These are phyloP conservation scores for Rhodotorula toruloides DNA, from an alignment of 768 basidiomycete species.

Conservation along the genomic window DNA sequence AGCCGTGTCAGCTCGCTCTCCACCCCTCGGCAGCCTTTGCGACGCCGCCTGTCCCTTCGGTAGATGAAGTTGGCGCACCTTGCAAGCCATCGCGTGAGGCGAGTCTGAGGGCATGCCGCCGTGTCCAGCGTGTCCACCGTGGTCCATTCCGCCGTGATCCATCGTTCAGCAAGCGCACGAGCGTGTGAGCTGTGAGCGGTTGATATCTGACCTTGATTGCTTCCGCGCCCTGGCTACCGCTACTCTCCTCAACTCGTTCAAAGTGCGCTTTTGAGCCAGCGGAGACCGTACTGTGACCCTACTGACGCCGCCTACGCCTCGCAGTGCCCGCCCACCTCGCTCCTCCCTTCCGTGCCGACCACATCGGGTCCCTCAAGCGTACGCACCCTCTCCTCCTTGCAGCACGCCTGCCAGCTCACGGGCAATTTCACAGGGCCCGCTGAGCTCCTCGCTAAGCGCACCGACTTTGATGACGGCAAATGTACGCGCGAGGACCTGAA, in stretches of 20 bases:
- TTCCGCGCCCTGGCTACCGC: too few relatives aligned
- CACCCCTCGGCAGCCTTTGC: too few relatives aligned
- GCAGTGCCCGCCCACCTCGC: not conserved
- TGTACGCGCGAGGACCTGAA: slow-evolving; percentile 35
- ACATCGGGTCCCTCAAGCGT: slow-evolving; percentile 43
- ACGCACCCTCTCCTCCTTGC: not conserved
- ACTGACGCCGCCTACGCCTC: too few relatives aligned
- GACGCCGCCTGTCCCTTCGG: too few relatives aligned
- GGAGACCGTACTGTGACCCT: too few relatives aligned
- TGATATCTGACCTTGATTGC: too few relatives aligned
- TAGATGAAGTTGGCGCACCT: not conserved
- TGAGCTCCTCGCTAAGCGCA: slow-evolving; percentile 38
- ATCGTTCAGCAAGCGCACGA: too few relatives aligned
- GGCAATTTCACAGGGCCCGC: slow-evolving; percentile 15
- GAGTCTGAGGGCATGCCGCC: not conserved
- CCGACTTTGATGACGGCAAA: slow-evolving; percentile 33
- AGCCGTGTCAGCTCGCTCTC: too few relatives aligned
- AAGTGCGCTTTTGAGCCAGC: too few relatives aligned
- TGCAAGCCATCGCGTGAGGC: slow-evolving; percentile 1
- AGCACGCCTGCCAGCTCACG: not conserved
- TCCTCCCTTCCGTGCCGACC: slow-evolving; percentile 42
- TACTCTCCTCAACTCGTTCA: too few relatives aligned
- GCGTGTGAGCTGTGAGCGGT: too few relatives aligned
- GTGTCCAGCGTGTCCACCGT: not conserved
- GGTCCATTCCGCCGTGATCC: slow-evolving; percentile 17